These are phyloP conservation scores for Ramaria sp. DNA, from an alignment of 768 basidiomycete genomes.

Conservation along the genomic window DNA sequence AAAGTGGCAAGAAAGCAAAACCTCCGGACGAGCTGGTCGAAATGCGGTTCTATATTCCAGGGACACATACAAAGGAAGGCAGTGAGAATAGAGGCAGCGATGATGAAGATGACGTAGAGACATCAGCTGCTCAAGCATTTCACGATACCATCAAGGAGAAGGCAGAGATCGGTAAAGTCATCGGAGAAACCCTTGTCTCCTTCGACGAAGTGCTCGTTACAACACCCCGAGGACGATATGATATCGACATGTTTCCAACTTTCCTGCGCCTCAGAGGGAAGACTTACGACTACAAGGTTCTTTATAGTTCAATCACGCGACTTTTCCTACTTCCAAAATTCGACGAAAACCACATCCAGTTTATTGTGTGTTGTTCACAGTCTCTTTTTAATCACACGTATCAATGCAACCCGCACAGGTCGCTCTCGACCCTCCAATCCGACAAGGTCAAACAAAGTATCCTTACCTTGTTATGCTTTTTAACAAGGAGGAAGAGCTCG, in stretches of 20 bases:
- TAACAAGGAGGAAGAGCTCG: conserved; percentile 93
- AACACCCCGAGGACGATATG: conserved; percentile 93
- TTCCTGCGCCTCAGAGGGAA: conserved; percentile 95
- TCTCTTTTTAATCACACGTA: background rate
- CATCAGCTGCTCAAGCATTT: conserved; percentile 91
- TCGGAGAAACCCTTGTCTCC: conserved; percentile 84
- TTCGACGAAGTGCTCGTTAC: conserved; percentile 93
- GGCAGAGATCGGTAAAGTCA: conserved; percentile 86
- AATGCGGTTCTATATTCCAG: conserved; percentile 93
- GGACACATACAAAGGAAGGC: conserved; percentile 50
- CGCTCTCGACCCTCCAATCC: conserved; percentile 83
- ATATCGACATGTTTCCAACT: conserved; percentile 95
- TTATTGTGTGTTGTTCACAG: conserved; percentile 58
- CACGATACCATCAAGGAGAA: conserved; percentile 94
- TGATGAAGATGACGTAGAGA: conserved; percentile 59
- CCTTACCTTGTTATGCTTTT: conserved; percentile 99
- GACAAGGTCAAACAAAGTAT: conserved; percentile 96
- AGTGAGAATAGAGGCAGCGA: conserved; percentile 58
- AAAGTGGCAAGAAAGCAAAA: conserved; percentile 33
- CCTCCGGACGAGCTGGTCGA: conserved; percentile 82
- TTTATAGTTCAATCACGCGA: conserved; percentile 76
- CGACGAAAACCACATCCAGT: conserved; percentile 90
- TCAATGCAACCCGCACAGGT: conserved; percentile 37
- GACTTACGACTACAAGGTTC: conserved; percentile 98
- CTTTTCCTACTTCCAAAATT: conserved; percentile 87